Evolutionary conservation across 345 rosid genomes (phyloP).

Genomic region (Syzygium grande): DNA sequence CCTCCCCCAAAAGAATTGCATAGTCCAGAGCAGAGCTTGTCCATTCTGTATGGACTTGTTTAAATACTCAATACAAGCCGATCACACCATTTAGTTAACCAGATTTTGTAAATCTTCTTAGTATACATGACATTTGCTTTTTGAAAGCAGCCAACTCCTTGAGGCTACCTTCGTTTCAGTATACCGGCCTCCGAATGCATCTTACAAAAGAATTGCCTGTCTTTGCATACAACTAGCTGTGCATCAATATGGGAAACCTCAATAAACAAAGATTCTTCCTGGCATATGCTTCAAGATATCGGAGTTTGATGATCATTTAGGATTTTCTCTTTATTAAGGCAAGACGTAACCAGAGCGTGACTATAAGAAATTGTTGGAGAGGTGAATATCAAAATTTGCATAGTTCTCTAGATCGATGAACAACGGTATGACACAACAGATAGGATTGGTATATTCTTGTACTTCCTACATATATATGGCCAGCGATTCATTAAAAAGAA

Average conservation of each 20-base stretch:
- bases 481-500: neutral
- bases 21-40: neutral
- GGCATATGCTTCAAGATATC: neutral
- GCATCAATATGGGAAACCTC: neutral
- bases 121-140: neutral
- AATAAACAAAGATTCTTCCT: neutral
- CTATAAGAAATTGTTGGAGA: neutral
- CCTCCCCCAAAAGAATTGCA: neutral
- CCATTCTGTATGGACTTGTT: neutral
- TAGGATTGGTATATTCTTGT: neutral
- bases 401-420: neutral
- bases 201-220: neutral
- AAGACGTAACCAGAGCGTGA: neutral
- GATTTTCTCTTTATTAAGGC: neutral
- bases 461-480: neutral
- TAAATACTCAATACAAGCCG: neutral
- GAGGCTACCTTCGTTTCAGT: neutral
- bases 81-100: neutral
- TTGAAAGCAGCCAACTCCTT: neutral
- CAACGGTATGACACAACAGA: neutral
- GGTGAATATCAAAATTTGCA: neutral
- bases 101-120: neutral
- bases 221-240: neutral
- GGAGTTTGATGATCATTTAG: neutral
- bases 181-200: neutral